These are phyloP conservation scores for Stephania yunnanensis DNA, from an alignment of 164 flowering plant genomes.

Conservation along the genomic window DNA sequence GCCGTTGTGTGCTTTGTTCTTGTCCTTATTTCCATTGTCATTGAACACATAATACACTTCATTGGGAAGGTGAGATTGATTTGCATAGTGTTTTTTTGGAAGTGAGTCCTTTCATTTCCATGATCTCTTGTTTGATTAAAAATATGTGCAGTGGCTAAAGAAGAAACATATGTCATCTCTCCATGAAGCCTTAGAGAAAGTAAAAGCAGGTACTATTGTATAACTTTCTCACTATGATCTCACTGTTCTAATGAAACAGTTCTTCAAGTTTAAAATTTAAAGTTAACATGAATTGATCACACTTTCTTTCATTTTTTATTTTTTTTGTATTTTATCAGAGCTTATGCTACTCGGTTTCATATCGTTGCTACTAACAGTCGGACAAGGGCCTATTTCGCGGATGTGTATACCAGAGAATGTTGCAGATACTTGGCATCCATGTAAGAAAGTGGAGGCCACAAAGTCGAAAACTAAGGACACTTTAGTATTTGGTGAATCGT, in stretches of 20 bases:
- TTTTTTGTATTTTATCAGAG: background rate
- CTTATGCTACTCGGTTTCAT: background rate
- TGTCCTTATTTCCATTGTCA: background rate
- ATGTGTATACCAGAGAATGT: background rate
- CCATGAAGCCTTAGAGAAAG: background rate
- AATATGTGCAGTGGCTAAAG: background rate
- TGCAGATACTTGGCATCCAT: background rate
- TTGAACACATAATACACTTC: background rate
- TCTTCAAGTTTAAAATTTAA: too few species aligned
- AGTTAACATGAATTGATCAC: too few species aligned
- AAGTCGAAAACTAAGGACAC: background rate
- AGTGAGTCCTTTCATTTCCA: too few species aligned
- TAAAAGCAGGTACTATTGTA: background rate
- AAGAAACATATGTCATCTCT: background rate
- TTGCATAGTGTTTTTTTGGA: background rate
- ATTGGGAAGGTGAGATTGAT: background rate
- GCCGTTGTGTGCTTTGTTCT: background rate
- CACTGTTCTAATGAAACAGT: background rate
- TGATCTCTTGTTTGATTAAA: too few species aligned
- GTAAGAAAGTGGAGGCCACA: background rate
- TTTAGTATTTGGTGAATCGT: background rate
- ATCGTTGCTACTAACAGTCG: background rate
- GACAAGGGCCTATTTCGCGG: background rate
- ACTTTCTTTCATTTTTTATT: too few species aligned
- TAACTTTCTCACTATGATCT: background rate